Evolutionary conservation across 768 basidiomycete species (phyloP).

Genomic region (Mycena chlorophos): DNA sequence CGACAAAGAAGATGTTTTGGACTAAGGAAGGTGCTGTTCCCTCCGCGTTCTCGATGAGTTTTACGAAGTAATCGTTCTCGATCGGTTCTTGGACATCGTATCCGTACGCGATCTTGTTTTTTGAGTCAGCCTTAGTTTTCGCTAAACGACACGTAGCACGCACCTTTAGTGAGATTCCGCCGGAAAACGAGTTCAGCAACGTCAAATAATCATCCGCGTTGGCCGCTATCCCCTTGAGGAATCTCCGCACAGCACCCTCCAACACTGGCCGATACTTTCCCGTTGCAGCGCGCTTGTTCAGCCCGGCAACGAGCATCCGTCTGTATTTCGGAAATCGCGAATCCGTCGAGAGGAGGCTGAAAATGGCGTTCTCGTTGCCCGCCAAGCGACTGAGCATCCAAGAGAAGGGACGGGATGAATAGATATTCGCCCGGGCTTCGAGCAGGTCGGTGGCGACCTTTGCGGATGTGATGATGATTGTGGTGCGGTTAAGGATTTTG

Average conservation of each 20-base stretch:
- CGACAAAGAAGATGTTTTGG: conserved; percentile 39
- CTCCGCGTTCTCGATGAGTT: conserved; percentile 33
- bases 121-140: conserved; percentile 21
- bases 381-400: conserved; percentile 36
- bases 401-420: conserved; percentile 46
- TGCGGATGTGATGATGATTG: conserved; percentile 48
- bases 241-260: conserved; percentile 27
- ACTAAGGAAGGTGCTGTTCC: conserved; percentile 24
- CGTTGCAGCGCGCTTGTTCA: conserved; percentile 37
- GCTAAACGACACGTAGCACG: background rate
- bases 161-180: conserved; percentile 1
- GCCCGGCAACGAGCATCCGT: conserved; percentile 36
- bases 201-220: conserved; percentile 30
- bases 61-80: conserved; percentile 35
- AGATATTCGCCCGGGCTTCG: conserved; percentile 46
- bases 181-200: conserved; percentile 32
- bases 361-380: conserved; percentile 31
- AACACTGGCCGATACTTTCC: conserved; percentile 35
- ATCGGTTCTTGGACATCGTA: conserved; percentile 31
- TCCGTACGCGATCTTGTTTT: conserved; percentile 43
- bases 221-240: conserved; percentile 31
- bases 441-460: conserved; percentile 46
- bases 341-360: conserved; percentile 31
- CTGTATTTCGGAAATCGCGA: conserved; percentile 39
- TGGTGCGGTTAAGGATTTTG: conserved; percentile 36